phyloP scores from a whole-genome alignment of 2,329 filamentous ascomycete genomes.

The Fusarium lyarnte region DNA sequence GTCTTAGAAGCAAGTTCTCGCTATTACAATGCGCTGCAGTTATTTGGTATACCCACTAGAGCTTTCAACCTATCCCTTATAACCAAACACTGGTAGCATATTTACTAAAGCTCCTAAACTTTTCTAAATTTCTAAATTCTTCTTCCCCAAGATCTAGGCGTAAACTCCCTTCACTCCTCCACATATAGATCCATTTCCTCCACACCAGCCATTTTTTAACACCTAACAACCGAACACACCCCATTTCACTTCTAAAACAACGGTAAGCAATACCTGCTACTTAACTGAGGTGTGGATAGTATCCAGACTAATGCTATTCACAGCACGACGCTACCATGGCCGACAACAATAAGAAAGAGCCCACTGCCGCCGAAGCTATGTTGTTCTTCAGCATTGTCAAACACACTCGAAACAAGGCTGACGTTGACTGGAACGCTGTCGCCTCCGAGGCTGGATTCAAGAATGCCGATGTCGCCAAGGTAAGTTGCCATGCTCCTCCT shows the following conservation, averaged over 20 bases:
- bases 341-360: conserved; percentile 48
- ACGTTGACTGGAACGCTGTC: conserved; percentile 60
- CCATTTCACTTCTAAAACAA: neutral
- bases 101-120: neutral
- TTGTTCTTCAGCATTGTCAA: conserved; percentile 58
- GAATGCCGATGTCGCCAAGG: conserved; percentile 57
- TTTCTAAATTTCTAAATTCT: neutral
- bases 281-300: neutral
- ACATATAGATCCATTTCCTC: neutral
- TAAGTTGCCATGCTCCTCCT: conserved; percentile 35
- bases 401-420: conserved; percentile 54
- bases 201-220: neutral
- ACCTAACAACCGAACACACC: neutral
- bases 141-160: neutral
- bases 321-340: conserved; percentile 41
- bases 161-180: neutral
- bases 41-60: neutral
- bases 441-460: conserved; percentile 56
- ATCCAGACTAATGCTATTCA: neutral
- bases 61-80: neutral
- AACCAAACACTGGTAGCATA: neutral
- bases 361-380: conserved; percentile 53
- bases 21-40: neutral
- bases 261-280: neutral
- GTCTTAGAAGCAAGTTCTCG: neutral